These are phyloP conservation scores for Euphorbia pulcherrima DNA, from an alignment of 345 rosid species.

Conservation along the genomic window DNA sequence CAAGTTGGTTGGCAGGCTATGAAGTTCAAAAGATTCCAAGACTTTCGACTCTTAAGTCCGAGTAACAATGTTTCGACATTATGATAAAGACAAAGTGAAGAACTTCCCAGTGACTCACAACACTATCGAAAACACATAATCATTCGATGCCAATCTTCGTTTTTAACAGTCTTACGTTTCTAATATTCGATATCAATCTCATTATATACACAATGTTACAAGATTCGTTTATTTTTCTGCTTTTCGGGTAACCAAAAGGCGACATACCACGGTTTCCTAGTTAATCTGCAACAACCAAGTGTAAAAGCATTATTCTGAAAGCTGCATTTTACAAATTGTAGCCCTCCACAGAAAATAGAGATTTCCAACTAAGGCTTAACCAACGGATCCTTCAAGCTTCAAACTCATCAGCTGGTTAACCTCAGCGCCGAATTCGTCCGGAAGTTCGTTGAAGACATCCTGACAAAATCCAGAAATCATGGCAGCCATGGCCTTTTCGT, in stretches of 20 bases:
- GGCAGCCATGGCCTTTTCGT: slow-evolving; percentile 95
- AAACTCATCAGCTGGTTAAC: slow-evolving; percentile 88
- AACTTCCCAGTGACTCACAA: no score
- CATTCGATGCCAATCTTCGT: background rate
- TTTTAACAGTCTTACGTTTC: background rate
- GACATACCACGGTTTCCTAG: background rate
- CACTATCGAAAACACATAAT: background rate
- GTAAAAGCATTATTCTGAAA: background rate
- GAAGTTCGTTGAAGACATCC: slow-evolving; percentile 85
- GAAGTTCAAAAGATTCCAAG: no score
- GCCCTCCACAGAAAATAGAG: background rate
- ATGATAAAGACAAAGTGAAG: no score
- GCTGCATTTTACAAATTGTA: slow-evolving; percentile 6
- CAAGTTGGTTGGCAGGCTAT: no score
- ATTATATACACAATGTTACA: slow-evolving; percentile 5
- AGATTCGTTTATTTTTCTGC: background rate
- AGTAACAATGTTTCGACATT: no score
- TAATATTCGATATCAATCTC: background rate
- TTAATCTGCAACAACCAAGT: background rate
- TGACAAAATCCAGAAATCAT: slow-evolving; percentile 91
- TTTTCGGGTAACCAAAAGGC: background rate
- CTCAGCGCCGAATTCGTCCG: slow-evolving; percentile 89
- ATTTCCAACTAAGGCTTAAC: slow-evolving; percentile 32
- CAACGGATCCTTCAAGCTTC: slow-evolving; percentile 94
- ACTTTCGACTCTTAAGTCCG: no score